Conservation (phyloP, 1,139 yeast genomes). For the Yamadazyma jaroonii region DNA sequence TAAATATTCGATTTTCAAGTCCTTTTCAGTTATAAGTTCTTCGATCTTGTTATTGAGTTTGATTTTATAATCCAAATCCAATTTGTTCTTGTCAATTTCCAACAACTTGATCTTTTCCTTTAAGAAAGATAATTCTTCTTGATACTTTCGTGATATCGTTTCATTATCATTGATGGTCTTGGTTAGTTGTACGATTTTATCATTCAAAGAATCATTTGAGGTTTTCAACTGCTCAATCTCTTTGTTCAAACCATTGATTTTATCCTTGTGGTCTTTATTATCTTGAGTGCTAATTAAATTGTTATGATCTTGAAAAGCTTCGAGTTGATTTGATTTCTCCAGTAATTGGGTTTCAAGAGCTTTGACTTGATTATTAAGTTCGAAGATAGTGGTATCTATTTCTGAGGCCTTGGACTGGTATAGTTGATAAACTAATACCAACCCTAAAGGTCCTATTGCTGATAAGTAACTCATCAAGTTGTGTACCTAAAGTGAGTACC, state of each 20-base stretch:
- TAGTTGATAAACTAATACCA: conserved; percentile 24
- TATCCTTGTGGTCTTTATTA: background rate
- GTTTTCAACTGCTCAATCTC: conserved; percentile 9
- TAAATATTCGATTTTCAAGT: conserved; percentile 15
- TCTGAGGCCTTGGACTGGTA: conserved; percentile 25
- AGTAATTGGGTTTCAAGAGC: conserved; percentile 11
- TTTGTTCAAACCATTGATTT: background rate
- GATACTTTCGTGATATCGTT: background rate
- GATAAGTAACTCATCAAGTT: conserved; percentile 13
- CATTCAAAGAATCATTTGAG: background rate
- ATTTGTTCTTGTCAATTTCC: conserved; percentile 14
- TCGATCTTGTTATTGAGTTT: conserved; percentile 31
- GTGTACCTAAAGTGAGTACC: no score
- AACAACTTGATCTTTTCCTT: conserved; percentile 4
- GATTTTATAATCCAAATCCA: conserved; percentile 24
- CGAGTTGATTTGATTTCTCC: conserved; percentile 4
- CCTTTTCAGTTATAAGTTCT: conserved; percentile 25
- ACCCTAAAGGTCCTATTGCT: conserved; percentile 23
- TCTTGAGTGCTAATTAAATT: conserved; percentile 4
- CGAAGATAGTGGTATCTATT: conserved; percentile 13
- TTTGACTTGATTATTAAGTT: conserved; percentile 7
- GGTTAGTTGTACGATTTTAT: conserved; percentile 1
- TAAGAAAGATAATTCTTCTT: conserved; percentile 5
- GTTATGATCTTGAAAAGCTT: conserved; percentile 3
- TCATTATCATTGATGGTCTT: conserved; percentile 1